Percentiles rank a stretch among this genome's conserved stretches.
These are phyloP conservation scores for Alternaria triticimaculans DNA, from an alignment of 2,329 filamentous ascomycete species.

Conservation along the genomic window DNA sequence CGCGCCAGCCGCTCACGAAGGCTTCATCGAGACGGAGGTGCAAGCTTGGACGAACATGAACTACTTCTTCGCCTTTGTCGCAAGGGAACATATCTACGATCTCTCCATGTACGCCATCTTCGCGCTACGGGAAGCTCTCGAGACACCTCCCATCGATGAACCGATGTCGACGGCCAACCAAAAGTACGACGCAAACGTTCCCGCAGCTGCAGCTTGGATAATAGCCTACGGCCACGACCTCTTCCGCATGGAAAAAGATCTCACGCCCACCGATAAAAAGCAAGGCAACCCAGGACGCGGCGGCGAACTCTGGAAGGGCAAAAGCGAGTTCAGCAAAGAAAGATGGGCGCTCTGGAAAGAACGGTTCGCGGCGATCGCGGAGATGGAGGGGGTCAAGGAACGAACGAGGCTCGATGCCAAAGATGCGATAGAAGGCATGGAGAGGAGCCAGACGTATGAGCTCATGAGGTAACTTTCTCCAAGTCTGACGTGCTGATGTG, in stretches of 20 bases:
- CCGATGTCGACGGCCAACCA: conserved; percentile 21
- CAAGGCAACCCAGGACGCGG: conserved; percentile 38
- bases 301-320: conserved; percentile 40
- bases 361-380: conserved; percentile 32
- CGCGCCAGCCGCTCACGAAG: conserved; percentile 20
- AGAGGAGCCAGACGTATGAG: conserved; percentile 33
- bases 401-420: conserved; percentile 31
- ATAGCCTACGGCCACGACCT: conserved; percentile 28
- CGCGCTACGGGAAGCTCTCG: conserved; percentile 38
- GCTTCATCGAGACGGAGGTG: conserved; percentile 29
- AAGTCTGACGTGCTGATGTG: background rate
- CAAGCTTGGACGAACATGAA: conserved; percentile 43
- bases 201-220: conserved; percentile 42
- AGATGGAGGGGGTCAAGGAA: conserved; percentile 28
- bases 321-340: conserved; percentile 37
- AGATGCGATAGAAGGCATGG: conserved; percentile 38
- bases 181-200: conserved; percentile 36
- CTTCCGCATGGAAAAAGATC: conserved; percentile 33
- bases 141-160: conserved; percentile 25
- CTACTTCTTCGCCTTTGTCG: conserved; percentile 38
- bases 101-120: conserved; percentile 37
- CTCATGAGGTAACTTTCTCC: background rate
- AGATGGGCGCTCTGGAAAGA: conserved; percentile 45
- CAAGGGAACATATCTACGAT: conserved; percentile 19
- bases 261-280: conserved; percentile 35